These are phyloP conservation scores for Medicago ruthenica DNA, from an alignment of 306 rosid genomes.

Conservation along the genomic window DNA sequence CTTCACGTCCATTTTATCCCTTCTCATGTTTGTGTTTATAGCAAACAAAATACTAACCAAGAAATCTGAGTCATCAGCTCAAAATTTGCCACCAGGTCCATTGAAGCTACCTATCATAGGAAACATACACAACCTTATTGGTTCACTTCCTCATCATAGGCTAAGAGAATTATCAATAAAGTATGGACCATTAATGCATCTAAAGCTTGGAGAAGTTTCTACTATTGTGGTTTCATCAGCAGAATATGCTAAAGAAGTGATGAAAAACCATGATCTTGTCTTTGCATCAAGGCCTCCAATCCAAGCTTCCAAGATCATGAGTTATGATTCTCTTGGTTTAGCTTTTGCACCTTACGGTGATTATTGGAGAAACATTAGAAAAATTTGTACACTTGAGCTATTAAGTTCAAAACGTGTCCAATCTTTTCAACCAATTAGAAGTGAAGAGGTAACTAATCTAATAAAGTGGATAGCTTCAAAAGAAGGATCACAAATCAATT, in stretches of 20 bases:
- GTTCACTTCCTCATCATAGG: conserved; percentile 43
- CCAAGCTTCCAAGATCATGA: conserved; percentile 28
- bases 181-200: conserved; percentile 57
- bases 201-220: conserved; percentile 51
- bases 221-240: conserved; percentile 51
- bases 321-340: conserved; percentile 3
- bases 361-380: conserved; percentile 41
- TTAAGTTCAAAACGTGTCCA: conserved; percentile 41
- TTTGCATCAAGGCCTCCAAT: conserved; percentile 48
- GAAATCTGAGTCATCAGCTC: conserved; percentile 31
- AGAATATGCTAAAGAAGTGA: conserved; percentile 38
- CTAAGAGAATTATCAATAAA: conserved; percentile 45
- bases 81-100: conserved; percentile 57
- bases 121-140: conserved; percentile 40
- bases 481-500: conserved; percentile 42
- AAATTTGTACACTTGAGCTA: conserved; percentile 45
- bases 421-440: conserved; percentile 42
- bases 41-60: conserved; percentile 20
- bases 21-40: conserved; percentile 16
- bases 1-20: conserved; percentile 21
- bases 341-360: conserved; percentile 46
- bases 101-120: conserved; percentile 50
- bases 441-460: conserved; percentile 39
- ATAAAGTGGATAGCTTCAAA: conserved; percentile 27
- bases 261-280: conserved; percentile 45